Evolutionary conservation across 2,329 filamentous ascomycete genomes (phyloP), one percentile per base, ranked within the genome.

Genomic region (Diaporthe amygdali): DNA sequence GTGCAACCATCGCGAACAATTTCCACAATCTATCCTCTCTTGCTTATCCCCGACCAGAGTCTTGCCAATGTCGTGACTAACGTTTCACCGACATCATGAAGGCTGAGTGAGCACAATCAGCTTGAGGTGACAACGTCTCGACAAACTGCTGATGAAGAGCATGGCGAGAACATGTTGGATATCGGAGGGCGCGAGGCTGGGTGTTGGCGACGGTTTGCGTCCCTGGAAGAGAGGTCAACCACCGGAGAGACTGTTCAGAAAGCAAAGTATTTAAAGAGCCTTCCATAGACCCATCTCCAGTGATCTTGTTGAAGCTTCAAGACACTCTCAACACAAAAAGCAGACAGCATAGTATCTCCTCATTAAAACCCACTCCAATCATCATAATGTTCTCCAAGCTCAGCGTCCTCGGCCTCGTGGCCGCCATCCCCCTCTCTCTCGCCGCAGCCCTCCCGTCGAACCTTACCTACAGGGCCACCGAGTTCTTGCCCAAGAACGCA

Each of bases 1-100:
- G 20, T 63, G 59, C 59, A 63, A 63, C 59, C 59, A 47, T 63
- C 59, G 59, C 59, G 47, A 63, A 63, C 17, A 47, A 47, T 22
- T 47, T 63, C 59, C 41, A 9, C 39, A 7, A 20, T 15, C 10
- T 17, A 2, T 22, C 3, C 39, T 22, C 6, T 47, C 5, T 20
- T 34, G 56, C 56, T 47, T 30, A 63, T 63, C 6, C 25, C 39
- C 56, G 41, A 17, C 6, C 41, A 47, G 20, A 63, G 3, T 10
- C 14, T 47, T 47, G 27, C 27, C 44, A 17, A 34, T 10, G 34
- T 34, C 25, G 27, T 17, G 44, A 25, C 27, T 25, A 34, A 34
- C 17, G 12, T 25, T 30, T n/a, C 20, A 63, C 3, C 5, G 6
- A 25, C 41, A 34, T 49, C 59, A 37, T 15, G 20, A 44, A 0